Percentiles rank a stretch among this genome's conserved stretches.
Evolutionary conservation across 345 rosid genomes (phyloP).

Genomic region (Leavenworthia alabamica): DNA sequence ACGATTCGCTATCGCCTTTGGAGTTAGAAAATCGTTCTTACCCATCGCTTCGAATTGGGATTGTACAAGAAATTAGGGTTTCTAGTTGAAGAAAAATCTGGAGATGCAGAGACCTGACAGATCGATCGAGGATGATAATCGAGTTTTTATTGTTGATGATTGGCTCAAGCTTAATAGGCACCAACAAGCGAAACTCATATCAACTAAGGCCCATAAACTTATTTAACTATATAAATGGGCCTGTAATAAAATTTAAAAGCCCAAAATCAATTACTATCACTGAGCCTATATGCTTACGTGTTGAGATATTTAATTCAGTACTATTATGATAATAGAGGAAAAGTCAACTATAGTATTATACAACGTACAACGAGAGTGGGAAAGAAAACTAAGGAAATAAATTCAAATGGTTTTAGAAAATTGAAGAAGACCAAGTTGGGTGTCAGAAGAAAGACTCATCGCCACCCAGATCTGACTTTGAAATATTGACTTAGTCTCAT

Average conservation of each 20-base stretch:
- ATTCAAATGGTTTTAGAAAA: background rate
- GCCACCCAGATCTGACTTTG: constrained; percentile 27
- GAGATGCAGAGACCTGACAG: background rate
- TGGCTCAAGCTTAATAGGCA: background rate
- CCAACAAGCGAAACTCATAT: background rate
- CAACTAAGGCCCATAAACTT: background rate
- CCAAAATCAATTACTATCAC: background rate
- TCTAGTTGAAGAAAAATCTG: background rate
- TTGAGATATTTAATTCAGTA: background rate
- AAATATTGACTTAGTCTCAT: constrained; percentile 8
- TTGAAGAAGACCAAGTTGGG: background rate
- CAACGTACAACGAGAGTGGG: background rate
- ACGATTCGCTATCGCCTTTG: constrained; percentile 85
- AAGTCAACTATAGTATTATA: constrained; percentile 15
- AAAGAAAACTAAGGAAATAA: background rate
- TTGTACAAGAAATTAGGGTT: background rate
- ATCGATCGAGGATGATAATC: background rate
- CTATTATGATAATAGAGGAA: background rate
- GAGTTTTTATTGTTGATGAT: background rate
- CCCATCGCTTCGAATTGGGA: constrained; percentile 40
- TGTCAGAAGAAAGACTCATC: background rate
- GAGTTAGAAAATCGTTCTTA: constrained; percentile 86
- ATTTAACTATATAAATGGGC: background rate
- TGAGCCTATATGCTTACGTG: background rate
- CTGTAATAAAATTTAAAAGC: background rate